Evolutionary conservation across 1,284 basidiomycete genomes (phyloP).

Genomic region (Fomitopsis pinicola): DNA sequence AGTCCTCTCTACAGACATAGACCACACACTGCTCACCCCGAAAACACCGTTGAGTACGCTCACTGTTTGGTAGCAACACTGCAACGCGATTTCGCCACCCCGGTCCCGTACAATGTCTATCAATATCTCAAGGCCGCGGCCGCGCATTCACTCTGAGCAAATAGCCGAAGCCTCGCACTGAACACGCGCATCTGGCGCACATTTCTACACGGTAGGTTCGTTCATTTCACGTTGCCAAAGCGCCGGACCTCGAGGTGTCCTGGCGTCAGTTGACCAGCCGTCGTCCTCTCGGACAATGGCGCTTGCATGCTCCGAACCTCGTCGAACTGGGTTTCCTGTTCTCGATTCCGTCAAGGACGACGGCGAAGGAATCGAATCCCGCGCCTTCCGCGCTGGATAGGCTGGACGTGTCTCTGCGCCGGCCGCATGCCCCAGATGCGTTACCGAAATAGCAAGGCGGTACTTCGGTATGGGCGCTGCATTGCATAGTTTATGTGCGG

Average conservation of each 20-base stretch:
- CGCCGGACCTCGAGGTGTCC: background rate
- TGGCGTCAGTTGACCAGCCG: slow-evolving; percentile 2
- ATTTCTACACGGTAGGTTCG: background rate
- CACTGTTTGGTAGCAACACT: background rate
- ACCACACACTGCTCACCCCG: background rate
- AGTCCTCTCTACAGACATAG: background rate
- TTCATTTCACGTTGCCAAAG: slow-evolving; percentile 1
- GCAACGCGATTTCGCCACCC: background rate
- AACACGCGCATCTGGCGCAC: background rate
- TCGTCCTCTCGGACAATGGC: background rate
- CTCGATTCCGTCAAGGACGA: background rate
- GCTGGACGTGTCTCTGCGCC: background rate
- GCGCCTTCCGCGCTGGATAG: background rate
- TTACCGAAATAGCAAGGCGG: background rate
- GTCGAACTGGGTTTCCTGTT: background rate
- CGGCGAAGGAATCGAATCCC: background rate
- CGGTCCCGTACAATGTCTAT: background rate
- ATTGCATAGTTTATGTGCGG: background rate
- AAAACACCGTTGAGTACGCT: background rate
- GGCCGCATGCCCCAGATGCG: background rate
- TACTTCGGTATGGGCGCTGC: background rate
- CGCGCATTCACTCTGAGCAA: background rate
- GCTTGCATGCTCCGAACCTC: background rate
- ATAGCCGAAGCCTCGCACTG: background rate
- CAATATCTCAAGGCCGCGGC: background rate